Conservation (phyloP, 257 asterid species). For the Hygrophila difformis region DNA sequence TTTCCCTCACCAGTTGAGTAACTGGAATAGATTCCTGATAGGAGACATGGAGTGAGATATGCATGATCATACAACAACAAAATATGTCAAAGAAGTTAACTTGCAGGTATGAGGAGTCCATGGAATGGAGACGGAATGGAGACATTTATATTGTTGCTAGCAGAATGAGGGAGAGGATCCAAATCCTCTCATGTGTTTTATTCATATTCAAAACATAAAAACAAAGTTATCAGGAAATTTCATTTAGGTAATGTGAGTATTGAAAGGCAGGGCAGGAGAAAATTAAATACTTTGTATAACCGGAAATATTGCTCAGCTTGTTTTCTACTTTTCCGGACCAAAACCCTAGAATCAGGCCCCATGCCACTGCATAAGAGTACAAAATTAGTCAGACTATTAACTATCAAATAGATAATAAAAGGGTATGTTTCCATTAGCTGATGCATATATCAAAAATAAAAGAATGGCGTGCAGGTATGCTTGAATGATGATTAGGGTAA, state of each 20-base stretch:
- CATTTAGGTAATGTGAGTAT: no score
- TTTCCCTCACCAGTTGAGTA: slow-evolving; percentile 96
- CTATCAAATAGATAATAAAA: background rate
- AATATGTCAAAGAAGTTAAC: background rate
- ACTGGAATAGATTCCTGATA: slow-evolving; percentile 87
- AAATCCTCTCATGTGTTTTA: no score
- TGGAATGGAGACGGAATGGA: background rate
- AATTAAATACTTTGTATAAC: slow-evolving; percentile 62
- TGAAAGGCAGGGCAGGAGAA: slow-evolving; percentile 5
- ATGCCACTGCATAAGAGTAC: slow-evolving; percentile 70
- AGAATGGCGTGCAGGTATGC: no score
- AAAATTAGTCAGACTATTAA: background rate
- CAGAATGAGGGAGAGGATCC: no score
- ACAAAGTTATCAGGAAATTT: background rate
- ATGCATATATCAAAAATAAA: no score
- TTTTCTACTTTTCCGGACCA: slow-evolving; percentile 96
- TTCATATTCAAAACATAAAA: no score
- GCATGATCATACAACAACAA: slow-evolving; percentile 9
- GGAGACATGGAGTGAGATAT: slow-evolving; percentile 1
- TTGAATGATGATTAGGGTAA: no score
- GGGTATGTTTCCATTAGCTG: no score
- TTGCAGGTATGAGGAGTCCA: background rate
- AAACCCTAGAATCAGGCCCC: slow-evolving; percentile 99
- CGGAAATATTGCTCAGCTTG: slow-evolving; percentile 96
- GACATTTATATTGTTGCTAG: no score